Evolutionary conservation across 257 asterid species (phyloP), one percentile per base, ranked within the genome.

Genomic region (Lantana camara): DNA sequence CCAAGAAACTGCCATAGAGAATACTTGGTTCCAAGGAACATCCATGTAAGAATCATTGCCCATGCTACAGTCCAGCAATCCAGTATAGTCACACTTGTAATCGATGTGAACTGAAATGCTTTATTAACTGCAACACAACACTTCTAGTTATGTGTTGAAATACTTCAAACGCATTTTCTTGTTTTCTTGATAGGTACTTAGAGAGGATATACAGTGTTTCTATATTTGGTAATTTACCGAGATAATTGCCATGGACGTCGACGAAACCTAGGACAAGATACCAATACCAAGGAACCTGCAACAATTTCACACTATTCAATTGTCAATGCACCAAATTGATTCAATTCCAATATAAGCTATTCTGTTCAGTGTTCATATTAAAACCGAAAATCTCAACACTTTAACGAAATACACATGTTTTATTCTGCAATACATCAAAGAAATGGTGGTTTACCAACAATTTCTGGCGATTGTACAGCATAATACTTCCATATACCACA

Each of bases 221-320:
- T 35, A 35, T 35, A 35, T 35, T 9, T 35, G 9, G 5, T 7
- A 6, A 13, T 73, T 27, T 76, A 85, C 96, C 89, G 23, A 88
- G 87, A 80, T 79, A 83, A 70, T 80, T 83, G 19, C 92, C 96
- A 41, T 84, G 95, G 65, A 82, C 89, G 73, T 89, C 96, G 46
- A 80, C 84, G 48, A 84, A 61, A 11, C 83, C 82, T 42, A 89
- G 72, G 66, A 79, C 73, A 47, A 68, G 79, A 75, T 89, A 89
- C 92, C 92, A 89, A 67, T 86, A 89, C 95, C 87, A 80, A 34
- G 89, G 78, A 45, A 89, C 90, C 93, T 89, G 90, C 77, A 78
- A 12, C 27, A 37, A 2, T 41, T 11, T 11, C 11, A 20, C 38
- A 1, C 30, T 11, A 42, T 49, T 32, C 44, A 71, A 55, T 15